Evolutionary conservation across 108 stramenopile genomes (phyloP).

Genomic region (Pseudonitzschia multistriata): DNA sequence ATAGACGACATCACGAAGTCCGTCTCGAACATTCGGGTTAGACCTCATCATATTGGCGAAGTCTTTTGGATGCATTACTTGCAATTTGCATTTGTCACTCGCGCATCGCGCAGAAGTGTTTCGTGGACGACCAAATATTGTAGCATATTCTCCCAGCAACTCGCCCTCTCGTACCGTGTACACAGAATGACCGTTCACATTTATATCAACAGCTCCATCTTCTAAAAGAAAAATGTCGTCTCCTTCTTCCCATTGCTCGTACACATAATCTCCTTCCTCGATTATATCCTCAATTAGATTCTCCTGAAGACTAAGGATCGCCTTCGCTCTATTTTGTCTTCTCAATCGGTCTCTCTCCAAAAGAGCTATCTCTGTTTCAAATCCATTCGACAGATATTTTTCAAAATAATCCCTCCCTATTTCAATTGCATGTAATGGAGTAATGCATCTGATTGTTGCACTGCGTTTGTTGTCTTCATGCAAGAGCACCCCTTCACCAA

Average conservation of each 20-base stretch:
- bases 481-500: constrained; percentile 70
- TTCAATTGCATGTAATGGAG: constrained; percentile 70
- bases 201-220: constrained; percentile 50
- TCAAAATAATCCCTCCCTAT: constrained; percentile 74
- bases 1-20: constrained; percentile 60
- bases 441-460: constrained; percentile 62
- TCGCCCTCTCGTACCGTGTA: constrained; percentile 48
- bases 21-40: constrained; percentile 51
- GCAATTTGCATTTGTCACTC: constrained; percentile 47
- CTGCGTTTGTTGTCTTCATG: constrained; percentile 32
- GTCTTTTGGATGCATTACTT: constrained; percentile 42
- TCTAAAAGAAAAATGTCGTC: constrained; percentile 52
- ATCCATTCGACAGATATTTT: constrained; percentile 62
- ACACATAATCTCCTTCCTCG: constrained; percentile 41
- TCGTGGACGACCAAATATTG: constrained; percentile 43
- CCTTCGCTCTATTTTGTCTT: constrained; percentile 30
- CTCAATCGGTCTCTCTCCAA: constrained; percentile 21
- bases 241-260: constrained; percentile 43
- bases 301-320: constrained; percentile 44
- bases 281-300: constrained; percentile 29
- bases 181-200: constrained; percentile 36
- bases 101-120: constrained; percentile 61
- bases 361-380: constrained; percentile 29
- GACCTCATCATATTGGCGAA: constrained; percentile 52
- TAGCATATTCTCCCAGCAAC: constrained; percentile 58